Conservation (phyloP, 306 rosid genomes). For the Betula pendula region DNA sequence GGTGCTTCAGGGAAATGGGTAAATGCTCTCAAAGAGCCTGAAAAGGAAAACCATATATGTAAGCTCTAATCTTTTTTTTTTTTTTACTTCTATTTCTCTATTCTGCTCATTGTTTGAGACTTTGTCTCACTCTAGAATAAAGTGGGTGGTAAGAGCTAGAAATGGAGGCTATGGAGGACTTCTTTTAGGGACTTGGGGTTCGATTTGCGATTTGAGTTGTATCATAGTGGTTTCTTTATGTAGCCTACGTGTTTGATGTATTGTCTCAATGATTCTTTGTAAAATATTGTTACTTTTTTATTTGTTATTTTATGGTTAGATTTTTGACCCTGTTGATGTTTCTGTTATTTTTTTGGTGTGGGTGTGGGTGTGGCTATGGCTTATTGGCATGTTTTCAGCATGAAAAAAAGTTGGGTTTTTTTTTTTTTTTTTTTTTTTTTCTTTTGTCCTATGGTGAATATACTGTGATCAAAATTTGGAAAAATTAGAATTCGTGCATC, state of each 20-base stretch:
- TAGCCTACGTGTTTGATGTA: not conserved
- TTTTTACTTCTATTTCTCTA: not conserved
- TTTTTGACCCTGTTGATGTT: not conserved
- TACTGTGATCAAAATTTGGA: too few species aligned
- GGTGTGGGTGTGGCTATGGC: too few species aligned
- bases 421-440: too few species aligned
- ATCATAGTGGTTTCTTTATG: not conserved
- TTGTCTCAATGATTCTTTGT: not conserved
- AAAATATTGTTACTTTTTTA: not conserved
- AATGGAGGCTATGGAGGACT: slow-evolving; percentile 84
- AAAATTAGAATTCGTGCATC: too few species aligned
- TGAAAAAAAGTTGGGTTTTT: too few species aligned
- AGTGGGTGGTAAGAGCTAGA: slow-evolving; percentile 59
- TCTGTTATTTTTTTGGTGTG: not conserved
- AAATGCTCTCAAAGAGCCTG: slow-evolving; percentile 63
- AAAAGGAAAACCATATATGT: slow-evolving; percentile 66
- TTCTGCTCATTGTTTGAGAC: too few species aligned
- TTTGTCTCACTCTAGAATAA: slow-evolving; percentile 49
- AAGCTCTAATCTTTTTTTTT: not conserved
- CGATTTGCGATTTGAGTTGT: too few species aligned
- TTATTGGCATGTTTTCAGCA: too few species aligned
- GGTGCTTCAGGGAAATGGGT: slow-evolving; percentile 94
- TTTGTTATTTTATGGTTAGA: not conserved
- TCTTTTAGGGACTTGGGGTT: slow-evolving; percentile 59
- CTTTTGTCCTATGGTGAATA: too few species aligned